These are phyloP conservation scores for Macaranga tanarius DNA, from an alignment of 441 rosid species.

Conservation along the genomic window DNA sequence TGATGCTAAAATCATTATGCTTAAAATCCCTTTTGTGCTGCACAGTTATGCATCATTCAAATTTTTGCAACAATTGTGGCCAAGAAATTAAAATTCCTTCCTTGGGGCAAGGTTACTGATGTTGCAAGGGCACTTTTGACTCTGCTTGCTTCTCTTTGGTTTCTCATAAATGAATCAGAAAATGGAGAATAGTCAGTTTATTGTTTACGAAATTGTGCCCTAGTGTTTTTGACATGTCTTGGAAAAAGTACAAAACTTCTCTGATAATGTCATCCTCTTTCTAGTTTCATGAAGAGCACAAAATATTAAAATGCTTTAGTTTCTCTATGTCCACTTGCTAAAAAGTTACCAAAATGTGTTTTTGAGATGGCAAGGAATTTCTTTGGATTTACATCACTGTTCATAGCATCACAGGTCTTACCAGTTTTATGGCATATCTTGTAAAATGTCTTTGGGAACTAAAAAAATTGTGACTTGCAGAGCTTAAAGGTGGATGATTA, in stretches of 20 bases:
- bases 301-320: too few species aligned
- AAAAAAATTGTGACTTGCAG: neutral
- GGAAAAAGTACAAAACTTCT: neutral
- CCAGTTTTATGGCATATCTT: constrained; percentile 1
- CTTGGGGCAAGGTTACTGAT: neutral
- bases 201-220: neutral
- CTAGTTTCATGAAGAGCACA: neutral
- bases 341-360: neutral
- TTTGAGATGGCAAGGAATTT: neutral
- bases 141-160: neutral
- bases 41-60: neutral
- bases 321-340: neutral
- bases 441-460: neutral
- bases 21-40: neutral
- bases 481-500: neutral
- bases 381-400: constrained; percentile 3
- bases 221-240: neutral
- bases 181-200: neutral
- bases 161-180: neutral
- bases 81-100: neutral
- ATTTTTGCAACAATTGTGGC: neutral
- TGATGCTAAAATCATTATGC: neutral
- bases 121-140: neutral
- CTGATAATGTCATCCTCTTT: neutral
- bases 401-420: neutral